Evolutionary conservation across 2,329 filamentous ascomycete genomes (phyloP), one percentile per base, ranked within the genome.

Genomic region (Aspergillus fijiensis): DNA sequence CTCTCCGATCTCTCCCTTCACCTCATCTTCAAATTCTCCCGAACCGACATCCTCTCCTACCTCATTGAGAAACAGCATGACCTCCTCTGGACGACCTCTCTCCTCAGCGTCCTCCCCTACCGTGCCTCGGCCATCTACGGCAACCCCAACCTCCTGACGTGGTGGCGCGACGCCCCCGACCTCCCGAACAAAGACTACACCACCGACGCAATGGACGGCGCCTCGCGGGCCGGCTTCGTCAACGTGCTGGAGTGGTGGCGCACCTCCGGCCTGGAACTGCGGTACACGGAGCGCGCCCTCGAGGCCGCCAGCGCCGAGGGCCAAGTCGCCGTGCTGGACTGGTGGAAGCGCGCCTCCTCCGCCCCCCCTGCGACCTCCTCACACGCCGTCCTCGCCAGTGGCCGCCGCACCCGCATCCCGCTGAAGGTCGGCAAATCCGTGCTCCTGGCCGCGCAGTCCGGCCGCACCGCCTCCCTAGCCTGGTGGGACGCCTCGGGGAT

Each of bases 181-280:
- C 94, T 96, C 64, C 82, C 92, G 2, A 91, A 90, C 62, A 93
- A 94, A 71, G 91, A 96, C 70, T 96, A 97, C 74, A 89, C 90
- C 55, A 81, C 85, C 45, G 92, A 96, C 74, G 91, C 92, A 11
- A 83, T 98, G 27, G 92, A 98, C 71, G 90, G 90, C 31, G 94
- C 94, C 6, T 96, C 91, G 1, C 88, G 89, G 57, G 89, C 91
- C 60, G 93, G 94, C 4, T 95, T 92, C 67, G 84, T 96, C 14
- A 86, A 91, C 64, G 88, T 96, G 0, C 83, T 98, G 1, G 90
- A 96, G 69, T 96, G 92, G 90, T 98, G 94, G 94, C 89, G 90
- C 72, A 84, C 89, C 23, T 91, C 89, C 0, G 90, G 89, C 0
- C 81, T 97, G 1, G 86, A 88, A 2, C 82, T 97, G 21, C 89